Percentiles rank a stretch among this genome's conserved stretches.
phyloP scores from a whole-genome alignment of 495 filamentous ascomycete species.

The Penicillium dipodomyicola region DNA sequence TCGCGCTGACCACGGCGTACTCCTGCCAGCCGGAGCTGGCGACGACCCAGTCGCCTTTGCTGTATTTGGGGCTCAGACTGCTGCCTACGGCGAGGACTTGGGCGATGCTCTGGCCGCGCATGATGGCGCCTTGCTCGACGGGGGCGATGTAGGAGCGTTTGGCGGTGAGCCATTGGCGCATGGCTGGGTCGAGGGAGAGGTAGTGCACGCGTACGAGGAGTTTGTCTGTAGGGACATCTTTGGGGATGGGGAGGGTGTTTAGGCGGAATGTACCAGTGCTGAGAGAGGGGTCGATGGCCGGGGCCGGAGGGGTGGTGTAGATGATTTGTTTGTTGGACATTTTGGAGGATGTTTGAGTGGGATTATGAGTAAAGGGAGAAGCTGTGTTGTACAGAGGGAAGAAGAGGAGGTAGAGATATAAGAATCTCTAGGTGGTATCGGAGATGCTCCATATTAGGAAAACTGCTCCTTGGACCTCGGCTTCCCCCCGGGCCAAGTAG shows the following conservation, averaged over 20 bases:
- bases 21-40: constrained; percentile 61
- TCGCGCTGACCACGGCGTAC: constrained; percentile 51
- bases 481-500: not conserved
- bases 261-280: constrained; percentile 54
- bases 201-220: constrained; percentile 65
- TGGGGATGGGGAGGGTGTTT: constrained; percentile 44
- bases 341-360: constrained; percentile 5
- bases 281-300: constrained; percentile 43
- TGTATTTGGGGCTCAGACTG: constrained; percentile 38
- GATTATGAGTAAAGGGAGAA: not conserved
- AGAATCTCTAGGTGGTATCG: constrained; percentile 13
- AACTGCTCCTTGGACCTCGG: constrained; percentile 32
- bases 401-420: constrained; percentile 2
- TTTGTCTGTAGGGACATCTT: constrained; percentile 54
- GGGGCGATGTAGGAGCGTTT: constrained; percentile 66
- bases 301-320: constrained; percentile 39
- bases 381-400: not conserved
- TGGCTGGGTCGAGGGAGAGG: constrained; percentile 78
- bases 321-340: constrained; percentile 46
- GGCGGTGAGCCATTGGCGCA: constrained; percentile 72
- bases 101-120: constrained; percentile 61
- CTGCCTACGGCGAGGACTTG: constrained; percentile 50
- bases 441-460: constrained; percentile 33
- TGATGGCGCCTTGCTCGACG: constrained; percentile 62
- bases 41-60: constrained; percentile 52